Evolutionary conservation across 306 rosid genomes (phyloP), one percentile per base, ranked within the genome.

Genomic region (Leucaena leucocephala): DNA sequence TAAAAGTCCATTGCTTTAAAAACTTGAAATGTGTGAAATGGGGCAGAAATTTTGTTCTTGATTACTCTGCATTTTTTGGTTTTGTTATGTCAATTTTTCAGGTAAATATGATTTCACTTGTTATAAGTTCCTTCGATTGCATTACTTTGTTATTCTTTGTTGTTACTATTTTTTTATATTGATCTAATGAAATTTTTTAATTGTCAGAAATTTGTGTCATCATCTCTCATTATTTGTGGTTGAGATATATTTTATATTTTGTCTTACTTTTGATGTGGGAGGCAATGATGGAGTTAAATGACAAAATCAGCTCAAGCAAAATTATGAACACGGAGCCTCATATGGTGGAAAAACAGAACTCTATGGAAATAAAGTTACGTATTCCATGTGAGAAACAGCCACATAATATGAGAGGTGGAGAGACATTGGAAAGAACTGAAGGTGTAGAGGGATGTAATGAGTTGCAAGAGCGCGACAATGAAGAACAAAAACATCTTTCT

Each of bases 171-270:
- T 38, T 35, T 59, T 59, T 38, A 38, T 38, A 8, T 38, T 7
- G 71, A 21, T 3, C 15, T 17, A 38, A 58, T 58, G 64, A 58
- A 66, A 7, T 16, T 65, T 58, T 27, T 58, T 3, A 39, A 17
- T 3, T 16, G 48, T 58, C 6, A 3, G 35, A 21, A 22, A 7
- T 17, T 17, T 38, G 2, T 39, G 17, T 39, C 14, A 8, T 17
- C 71, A 66, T 42, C 72, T 36, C 17, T 68, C 33, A 68, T 68
- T 43, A 68, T 68, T 68, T 42, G 8, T 68, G 54, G 52, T 42
- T 40, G 38, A 43, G 46, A 21, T 21, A 43, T n/a, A 9, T 27
- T 27, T 42, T 42, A 52, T 36, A 64, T 16, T 14, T 15, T 36
- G 12, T 35, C 35, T 19, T 21, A 10, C 17, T 68, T 68, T 19